Evolutionary conservation across 768 basidiomycete species (phyloP).

Genomic region (Infundibulicybe gibba): DNA sequence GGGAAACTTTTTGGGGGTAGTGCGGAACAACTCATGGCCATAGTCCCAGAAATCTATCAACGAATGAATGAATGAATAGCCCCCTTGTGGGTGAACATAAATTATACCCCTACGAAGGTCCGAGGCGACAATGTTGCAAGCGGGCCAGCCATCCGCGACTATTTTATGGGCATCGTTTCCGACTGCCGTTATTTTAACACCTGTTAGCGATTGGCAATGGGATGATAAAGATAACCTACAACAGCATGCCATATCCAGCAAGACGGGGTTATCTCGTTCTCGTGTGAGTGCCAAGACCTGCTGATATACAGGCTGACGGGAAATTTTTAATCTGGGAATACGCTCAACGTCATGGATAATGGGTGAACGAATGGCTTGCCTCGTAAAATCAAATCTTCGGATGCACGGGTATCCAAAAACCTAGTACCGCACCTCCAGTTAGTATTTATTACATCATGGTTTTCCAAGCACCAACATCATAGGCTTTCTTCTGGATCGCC

Average conservation of each 20-base stretch:
- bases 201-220: background rate
- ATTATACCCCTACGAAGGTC: slow-evolving; percentile 21
- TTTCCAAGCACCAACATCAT: slow-evolving; percentile 9
- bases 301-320: slow-evolving; percentile 14
- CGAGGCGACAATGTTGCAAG: slow-evolving; percentile 22
- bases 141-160: slow-evolving; percentile 28
- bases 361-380: slow-evolving; percentile 12
- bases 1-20: slow-evolving; percentile 34
- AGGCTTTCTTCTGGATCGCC: slow-evolving; percentile 30
- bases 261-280: slow-evolving; percentile 13
- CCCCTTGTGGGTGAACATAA: slow-evolving; percentile 13
- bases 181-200: slow-evolving; percentile 15
- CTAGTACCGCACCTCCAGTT: slow-evolving; percentile 7
- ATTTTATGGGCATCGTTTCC: slow-evolving; percentile 27
- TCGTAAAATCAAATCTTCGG: slow-evolving; percentile 28
- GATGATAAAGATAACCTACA: slow-evolving; percentile 12
- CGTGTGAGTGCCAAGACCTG: slow-evolving; percentile 11
- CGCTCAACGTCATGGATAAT: background rate
- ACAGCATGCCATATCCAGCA: slow-evolving; percentile 23
- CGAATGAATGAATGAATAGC: background rate
- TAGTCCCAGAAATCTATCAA: slow-evolving; percentile 40
- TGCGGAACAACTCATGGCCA: slow-evolving; percentile 43
- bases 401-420: slow-evolving; percentile 36
- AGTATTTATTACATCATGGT: background rate
- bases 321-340: slow-evolving; percentile 14